Evolutionary conservation across 345 rosid species (phyloP).

Genomic region (Syzygium oleosum): DNA sequence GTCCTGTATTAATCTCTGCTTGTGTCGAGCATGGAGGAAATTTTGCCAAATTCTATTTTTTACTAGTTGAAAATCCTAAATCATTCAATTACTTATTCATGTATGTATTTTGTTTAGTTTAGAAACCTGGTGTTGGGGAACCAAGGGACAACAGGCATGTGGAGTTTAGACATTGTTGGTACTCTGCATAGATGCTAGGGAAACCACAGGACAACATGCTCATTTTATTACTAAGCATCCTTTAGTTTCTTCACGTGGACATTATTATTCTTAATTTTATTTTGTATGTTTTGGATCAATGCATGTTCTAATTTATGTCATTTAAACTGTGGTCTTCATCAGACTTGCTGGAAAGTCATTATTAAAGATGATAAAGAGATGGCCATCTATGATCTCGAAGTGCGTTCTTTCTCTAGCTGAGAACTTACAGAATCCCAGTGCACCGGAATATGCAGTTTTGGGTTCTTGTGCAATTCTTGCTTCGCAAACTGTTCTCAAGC

Average conservation of each 20-base stretch:
- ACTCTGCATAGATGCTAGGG: background rate
- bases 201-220: background rate
- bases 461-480: slow-evolving; percentile 95
- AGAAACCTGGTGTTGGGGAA: background rate
- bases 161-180: background rate
- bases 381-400: slow-evolving; percentile 87
- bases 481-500: slow-evolving; percentile 89
- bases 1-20: background rate
- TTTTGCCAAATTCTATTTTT: background rate
- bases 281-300: background rate
- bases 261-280: background rate
- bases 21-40: background rate
- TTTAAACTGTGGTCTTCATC: slow-evolving; percentile 6
- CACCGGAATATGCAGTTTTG: slow-evolving; percentile 72
- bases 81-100: background rate
- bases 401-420: slow-evolving; percentile 66
- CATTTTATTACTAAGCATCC: background rate
- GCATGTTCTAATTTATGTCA: background rate
- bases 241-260: background rate
- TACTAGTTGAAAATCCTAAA: background rate
- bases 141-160: background rate
- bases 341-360: slow-evolving; percentile 95
- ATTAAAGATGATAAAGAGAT: slow-evolving; percentile 85
- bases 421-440: slow-evolving; percentile 49
- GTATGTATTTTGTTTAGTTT: background rate